phyloP scores from a whole-genome alignment of 1,284 basidiomycete genomes.

The Cutaneotrichosporon arboriforme region DNA sequence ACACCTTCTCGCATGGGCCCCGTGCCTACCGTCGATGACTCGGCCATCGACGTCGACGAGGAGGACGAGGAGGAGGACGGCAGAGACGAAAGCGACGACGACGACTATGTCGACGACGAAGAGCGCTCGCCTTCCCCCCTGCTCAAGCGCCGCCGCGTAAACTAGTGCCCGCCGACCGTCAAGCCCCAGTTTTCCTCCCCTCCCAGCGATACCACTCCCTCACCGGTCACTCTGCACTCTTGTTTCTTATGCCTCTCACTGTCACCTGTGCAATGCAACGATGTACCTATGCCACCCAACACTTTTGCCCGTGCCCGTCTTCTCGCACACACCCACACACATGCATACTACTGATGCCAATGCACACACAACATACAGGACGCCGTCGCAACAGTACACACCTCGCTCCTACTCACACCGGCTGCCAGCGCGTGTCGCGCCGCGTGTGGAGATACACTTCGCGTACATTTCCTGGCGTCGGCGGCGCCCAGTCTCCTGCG shows the following conservation, averaged over 20 bases:
- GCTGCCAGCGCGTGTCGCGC: conserved; percentile 57
- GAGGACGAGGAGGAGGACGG: too few relatives aligned
- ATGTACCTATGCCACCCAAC: background rate
- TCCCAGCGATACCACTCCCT: too few relatives aligned
- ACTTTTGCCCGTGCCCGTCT: background rate
- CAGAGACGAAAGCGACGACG: background rate
- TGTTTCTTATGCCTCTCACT: too few relatives aligned
- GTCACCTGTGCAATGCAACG: background rate
- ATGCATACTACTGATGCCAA: background rate
- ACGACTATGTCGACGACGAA: too few relatives aligned
- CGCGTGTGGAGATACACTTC: conserved; percentile 63
- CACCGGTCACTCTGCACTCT: too few relatives aligned
- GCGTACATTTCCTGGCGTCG: conserved; percentile 42
- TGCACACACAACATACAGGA: background rate
- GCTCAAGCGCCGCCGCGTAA: too few relatives aligned
- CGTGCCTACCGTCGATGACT: too few relatives aligned
- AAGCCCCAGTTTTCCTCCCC: too few relatives aligned
- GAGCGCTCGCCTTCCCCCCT: too few relatives aligned
- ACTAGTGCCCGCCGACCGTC: too few relatives aligned
- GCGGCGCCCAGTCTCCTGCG: conserved; percentile 59
- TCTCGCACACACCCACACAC: background rate
- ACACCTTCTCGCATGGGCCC: too few relatives aligned
- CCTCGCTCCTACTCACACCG: conserved; percentile 16
- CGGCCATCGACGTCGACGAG: too few relatives aligned
- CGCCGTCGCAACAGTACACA: background rate